Percentiles rank a stretch among this genome's conserved stretches.
Evolutionary conservation across 1,284 basidiomycete genomes (phyloP).

Genomic region (Ustilago esculenta): DNA sequence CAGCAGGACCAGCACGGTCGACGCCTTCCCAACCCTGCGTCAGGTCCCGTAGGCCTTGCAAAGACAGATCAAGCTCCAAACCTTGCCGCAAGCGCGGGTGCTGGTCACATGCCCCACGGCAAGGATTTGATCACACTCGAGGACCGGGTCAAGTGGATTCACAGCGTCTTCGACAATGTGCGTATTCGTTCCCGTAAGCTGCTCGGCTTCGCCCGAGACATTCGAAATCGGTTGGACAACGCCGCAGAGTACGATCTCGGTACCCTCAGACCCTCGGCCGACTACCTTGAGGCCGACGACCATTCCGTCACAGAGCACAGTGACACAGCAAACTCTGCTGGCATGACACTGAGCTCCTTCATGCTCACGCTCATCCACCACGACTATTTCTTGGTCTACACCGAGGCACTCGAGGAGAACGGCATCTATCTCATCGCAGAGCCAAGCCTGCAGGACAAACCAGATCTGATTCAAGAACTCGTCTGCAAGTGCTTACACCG

Average conservation of each 20-base stretch:
- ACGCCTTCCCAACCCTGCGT: constrained; percentile 24
- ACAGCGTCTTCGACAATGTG: constrained; percentile 91
- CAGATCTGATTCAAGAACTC: constrained; percentile 81
- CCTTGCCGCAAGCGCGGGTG: constrained; percentile 9
- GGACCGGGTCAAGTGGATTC: constrained; percentile 87
- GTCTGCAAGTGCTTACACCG: constrained; percentile 78
- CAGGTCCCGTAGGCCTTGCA: constrained; percentile 37
- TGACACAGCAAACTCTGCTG: constrained; percentile 9
- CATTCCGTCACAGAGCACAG: constrained; percentile 20
- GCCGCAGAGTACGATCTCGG: constrained; percentile 92
- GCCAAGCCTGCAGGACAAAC: constrained; percentile 81
- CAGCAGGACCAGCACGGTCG: constrained; percentile 33
- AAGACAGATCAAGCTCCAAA: constrained; percentile 19
- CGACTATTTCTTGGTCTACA: constrained; percentile 95
- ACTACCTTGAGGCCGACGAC: constrained; percentile 38
- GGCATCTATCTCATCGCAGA: constrained; percentile 94
- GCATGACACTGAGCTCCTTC: constrained; percentile 77
- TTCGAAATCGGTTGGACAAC: constrained; percentile 85
- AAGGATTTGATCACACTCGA: constrained; percentile 76
- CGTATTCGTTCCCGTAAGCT: constrained; percentile 91
- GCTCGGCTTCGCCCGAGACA: constrained; percentile 77
- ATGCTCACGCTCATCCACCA: constrained; percentile 83
- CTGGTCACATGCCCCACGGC: constrained; percentile 44
- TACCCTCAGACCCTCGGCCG: constrained; percentile 66
- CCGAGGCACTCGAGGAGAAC: constrained; percentile 85